Percentiles rank a stretch among this genome's conserved stretches.
Evolutionary conservation across 225 moss, liverwort and hornwort genomes (phyloP).

Genomic region (Pseudisothecium myosuroides): DNA sequence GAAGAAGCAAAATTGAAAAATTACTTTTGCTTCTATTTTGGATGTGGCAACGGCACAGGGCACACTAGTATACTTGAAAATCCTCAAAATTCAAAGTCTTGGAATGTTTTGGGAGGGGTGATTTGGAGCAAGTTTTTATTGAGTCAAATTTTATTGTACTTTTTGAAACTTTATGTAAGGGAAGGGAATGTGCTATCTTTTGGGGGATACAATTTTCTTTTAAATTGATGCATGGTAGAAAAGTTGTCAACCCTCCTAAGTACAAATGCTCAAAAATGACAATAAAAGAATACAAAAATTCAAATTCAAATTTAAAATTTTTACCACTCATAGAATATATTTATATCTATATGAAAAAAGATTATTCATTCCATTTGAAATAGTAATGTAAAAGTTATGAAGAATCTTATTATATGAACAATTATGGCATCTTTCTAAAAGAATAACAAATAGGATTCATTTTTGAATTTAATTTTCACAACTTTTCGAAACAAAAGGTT

Average conservation of each 20-base stretch:
- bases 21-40: too few relatives aligned
- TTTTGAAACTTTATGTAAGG: not conserved
- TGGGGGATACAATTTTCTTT: not conserved
- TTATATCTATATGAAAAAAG: not conserved
- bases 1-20: too few relatives aligned
- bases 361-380: not conserved
- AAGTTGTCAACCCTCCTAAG: not conserved
- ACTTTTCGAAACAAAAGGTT: not conserved
- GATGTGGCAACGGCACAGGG: too few relatives aligned
- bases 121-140: not conserved
- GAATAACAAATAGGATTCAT: not conserved
- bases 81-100: not conserved
- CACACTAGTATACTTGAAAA: too few relatives aligned
- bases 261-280: not conserved
- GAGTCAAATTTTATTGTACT: not conserved
- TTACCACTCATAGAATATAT: not conserved
- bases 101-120: rapidly evolving
- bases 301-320: too few relatives aligned
- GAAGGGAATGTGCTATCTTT: not conserved
- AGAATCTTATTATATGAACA: not conserved
- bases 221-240: not conserved
- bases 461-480: not conserved
- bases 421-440: not conserved
- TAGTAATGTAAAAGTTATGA: not conserved
- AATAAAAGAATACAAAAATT: rapidly evolving